Evolutionary conservation across 2,329 filamentous ascomycete species (phyloP), one percentile per base, ranked within the genome.

Genomic region (Chrysosporium keratinophilum): DNA sequence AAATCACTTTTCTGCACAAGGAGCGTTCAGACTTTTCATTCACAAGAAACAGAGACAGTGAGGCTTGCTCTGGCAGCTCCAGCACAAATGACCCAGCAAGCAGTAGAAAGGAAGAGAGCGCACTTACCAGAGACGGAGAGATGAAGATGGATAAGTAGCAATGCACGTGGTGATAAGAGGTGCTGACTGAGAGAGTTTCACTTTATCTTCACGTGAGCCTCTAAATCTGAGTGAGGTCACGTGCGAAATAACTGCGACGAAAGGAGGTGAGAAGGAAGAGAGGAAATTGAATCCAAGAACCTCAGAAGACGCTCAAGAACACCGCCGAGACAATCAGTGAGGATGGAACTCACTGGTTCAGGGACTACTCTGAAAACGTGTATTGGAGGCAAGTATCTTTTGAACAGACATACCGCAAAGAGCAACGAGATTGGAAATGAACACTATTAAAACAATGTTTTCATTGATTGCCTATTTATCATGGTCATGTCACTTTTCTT

Each of bases 371-470:
- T 28, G 23, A 28, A 28, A 28, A 7, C 23, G 23, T 28, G 23
- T 7, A 28, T 28, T 28, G 2, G 10, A 23, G 41, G 28, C 17
- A 23, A 3, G n/a, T n/a, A n/a, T n/a, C n/a, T n/a, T n/a, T n/a
- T n/a, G n/a, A n/a, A n/a, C n/a, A n/a, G 14, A 44, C 19, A 5
- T 4, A n/a, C 14, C 17, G 37, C 34, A 48, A 39, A 39, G 45
- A 39, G 17, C 14, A 17, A 19, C 2, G 10, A 15, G 20, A 17
- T 14, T 46, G 3, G 2, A 5, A 3, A 28, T 7, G 15, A 37
- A 17, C 20, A 44, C 23, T 52, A 52, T 52, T 45, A 37, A 33
- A 52, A 52, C 37, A 43, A 28, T 52, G 44, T 44, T 45, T 50
- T 37, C 17, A 52, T 44, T 52, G 49, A 15, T 52, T 52, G 40